phyloP scores from a whole-genome alignment of 2,329 filamentous ascomycete genomes.

The Xylariaceae sp. region DNA sequence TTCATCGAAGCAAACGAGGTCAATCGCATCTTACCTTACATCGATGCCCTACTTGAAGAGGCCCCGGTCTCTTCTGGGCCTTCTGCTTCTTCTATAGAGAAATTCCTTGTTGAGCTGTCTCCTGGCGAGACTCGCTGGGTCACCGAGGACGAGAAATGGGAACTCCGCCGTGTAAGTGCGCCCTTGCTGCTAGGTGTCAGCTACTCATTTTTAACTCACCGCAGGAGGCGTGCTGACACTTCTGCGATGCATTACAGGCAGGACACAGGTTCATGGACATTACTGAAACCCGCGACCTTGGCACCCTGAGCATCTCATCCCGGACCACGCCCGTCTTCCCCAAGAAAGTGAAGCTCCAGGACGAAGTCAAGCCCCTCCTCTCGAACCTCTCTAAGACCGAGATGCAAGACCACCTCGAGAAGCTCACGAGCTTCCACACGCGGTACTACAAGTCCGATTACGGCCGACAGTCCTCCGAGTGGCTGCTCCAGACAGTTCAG shows the following conservation, averaged over 20 bases:
- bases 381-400: conserved; percentile 65
- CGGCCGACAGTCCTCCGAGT: conserved; percentile 79
- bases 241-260: conserved; percentile 52
- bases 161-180: conserved; percentile 62
- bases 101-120: conserved; percentile 76
- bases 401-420: conserved; percentile 73
- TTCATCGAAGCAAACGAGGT: conserved; percentile 50
- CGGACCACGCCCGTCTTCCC: conserved; percentile 57
- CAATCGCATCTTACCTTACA: conserved; percentile 45
- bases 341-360: conserved; percentile 56
- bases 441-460: conserved; percentile 75
- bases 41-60: conserved; percentile 33
- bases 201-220: too few species aligned
- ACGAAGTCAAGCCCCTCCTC: conserved; percentile 62
- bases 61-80: conserved; percentile 9
- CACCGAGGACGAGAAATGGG: conserved; percentile 94
- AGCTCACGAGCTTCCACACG: conserved; percentile 73
- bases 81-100: conserved; percentile 35
- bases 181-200: too few species aligned
- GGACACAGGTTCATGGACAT: conserved; percentile 93
- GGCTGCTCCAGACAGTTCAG: conserved; percentile 73
- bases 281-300: conserved; percentile 66
- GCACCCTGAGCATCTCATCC: conserved; percentile 37
- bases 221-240: too few species aligned
- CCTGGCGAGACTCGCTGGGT: conserved; percentile 81